phyloP scores from a whole-genome alignment of 257 asterid genomes.

The Anisodus tanguticus region DNA sequence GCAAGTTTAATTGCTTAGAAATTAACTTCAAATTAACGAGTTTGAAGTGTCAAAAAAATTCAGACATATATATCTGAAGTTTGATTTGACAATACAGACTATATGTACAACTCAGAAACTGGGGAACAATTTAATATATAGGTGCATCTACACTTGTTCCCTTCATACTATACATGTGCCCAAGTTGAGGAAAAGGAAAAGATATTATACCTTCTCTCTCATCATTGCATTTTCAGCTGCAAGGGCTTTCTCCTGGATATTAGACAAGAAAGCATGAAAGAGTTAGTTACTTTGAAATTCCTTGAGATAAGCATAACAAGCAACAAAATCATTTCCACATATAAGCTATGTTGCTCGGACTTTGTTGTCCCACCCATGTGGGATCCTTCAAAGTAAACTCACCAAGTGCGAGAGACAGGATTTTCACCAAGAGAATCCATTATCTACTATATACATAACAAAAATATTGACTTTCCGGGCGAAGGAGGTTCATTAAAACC shows the following conservation, averaged over 20 bases:
- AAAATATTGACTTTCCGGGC: background rate
- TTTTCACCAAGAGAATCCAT: background rate
- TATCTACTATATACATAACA: background rate
- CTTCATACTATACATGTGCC: too few species aligned
- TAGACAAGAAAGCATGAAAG: background rate
- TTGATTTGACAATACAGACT: too few species aligned
- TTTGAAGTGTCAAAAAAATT: too few species aligned
- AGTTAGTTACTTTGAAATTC: background rate
- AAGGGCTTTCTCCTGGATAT: conserved; percentile 69
- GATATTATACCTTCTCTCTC: conserved; percentile 62
- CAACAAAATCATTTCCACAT: background rate
- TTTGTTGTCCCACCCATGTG: too few species aligned
- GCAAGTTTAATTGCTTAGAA: too few species aligned
- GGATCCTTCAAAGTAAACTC: too few species aligned
- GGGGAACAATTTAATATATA: too few species aligned
- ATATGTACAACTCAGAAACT: too few species aligned
- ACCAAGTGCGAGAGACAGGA: background rate
- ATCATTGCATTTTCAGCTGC: conserved; percentile 76
- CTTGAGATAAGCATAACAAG: background rate
- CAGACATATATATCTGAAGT: too few species aligned
- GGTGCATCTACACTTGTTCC: too few species aligned
- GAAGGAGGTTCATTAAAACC: background rate
- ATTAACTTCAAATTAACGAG: too few species aligned
- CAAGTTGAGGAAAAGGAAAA: background rate
- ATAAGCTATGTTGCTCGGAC: background rate